Percentiles rank a stretch among this genome's conserved stretches.
Conservation (phyloP, 495 filamentous ascomycete species). For the Aspergillus heteromorphus region DNA sequence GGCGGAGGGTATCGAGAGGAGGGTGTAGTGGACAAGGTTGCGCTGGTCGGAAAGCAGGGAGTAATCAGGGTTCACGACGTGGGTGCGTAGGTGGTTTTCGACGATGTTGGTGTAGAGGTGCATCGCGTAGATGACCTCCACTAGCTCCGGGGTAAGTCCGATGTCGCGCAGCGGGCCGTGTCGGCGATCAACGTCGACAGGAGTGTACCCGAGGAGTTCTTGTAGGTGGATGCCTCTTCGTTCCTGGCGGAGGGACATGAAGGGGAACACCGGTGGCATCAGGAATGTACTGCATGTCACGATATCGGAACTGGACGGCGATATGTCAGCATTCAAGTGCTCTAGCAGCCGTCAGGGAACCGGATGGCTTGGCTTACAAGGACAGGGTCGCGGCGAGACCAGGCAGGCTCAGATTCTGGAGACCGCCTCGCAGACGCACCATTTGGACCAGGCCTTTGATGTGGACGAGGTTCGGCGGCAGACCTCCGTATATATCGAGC, state of each 20-base stretch:
- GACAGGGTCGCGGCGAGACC: constrained; percentile 30
- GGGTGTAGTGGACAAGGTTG: constrained; percentile 30
- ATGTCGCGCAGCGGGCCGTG: constrained; percentile 24
- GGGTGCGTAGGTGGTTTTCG: constrained; percentile 10
- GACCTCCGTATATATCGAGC: constrained; percentile 37
- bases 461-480: constrained; percentile 35
- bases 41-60: constrained; percentile 33
- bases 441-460: constrained; percentile 32
- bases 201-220: constrained; percentile 25
- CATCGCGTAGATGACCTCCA: constrained; percentile 28
- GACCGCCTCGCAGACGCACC: constrained; percentile 31
- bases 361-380: constrained; percentile 25
- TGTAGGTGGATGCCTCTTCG: constrained; percentile 19
- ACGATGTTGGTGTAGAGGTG: constrained; percentile 25
- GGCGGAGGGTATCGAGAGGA: constrained; percentile 27
- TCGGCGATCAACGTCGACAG: constrained; percentile 19
- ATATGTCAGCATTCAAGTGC: constrained; percentile 5
- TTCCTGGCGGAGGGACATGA: constrained; percentile 24
- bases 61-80: constrained; percentile 10
- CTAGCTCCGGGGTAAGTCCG: constrained; percentile 28
- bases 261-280: constrained; percentile 28
- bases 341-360: not conserved
- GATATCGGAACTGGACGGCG: constrained; percentile 28
- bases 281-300: constrained; percentile 28
- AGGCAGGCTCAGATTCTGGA: constrained; percentile 26